Conservation (phyloP, 768 basidiomycete genomes). For the Suillus variegatus region DNA sequence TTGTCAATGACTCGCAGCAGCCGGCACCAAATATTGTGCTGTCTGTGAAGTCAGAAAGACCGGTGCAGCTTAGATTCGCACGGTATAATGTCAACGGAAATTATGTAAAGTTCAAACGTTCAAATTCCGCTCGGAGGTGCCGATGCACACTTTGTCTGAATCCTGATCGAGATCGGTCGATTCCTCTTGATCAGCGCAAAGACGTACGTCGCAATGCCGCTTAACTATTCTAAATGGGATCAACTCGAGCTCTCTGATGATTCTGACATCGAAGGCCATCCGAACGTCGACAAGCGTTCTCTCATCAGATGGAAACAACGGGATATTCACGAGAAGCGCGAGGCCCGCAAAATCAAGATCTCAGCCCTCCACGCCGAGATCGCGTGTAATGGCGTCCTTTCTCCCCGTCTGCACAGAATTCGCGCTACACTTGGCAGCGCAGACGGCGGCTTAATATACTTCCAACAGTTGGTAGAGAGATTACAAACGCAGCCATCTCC, state of each 20-base stretch:
- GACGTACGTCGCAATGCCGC: conserved; percentile 49
- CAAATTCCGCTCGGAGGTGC: no score
- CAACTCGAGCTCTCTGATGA: conserved; percentile 97
- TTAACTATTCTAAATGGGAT: conserved; percentile 99
- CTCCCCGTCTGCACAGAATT: conserved; percentile 68
- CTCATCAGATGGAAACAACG: conserved; percentile 98
- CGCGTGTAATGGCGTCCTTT: conserved; percentile 78
- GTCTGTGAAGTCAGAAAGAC: no score
- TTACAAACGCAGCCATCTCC: conserved; percentile 75
- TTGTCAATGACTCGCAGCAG: no score
- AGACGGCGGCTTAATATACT: conserved; percentile 50
- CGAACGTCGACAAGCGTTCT: conserved; percentile 95
- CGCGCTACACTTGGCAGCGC: conserved; percentile 48
- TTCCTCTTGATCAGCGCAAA: neutral
- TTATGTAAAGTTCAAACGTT: no score
- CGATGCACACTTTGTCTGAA: no score
- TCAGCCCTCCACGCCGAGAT: conserved; percentile 73
- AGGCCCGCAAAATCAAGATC: conserved; percentile 76
- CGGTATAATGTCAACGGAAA: no score
- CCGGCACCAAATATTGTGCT: no score
- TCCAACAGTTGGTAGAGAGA: conserved; percentile 70
- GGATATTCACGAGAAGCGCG: conserved; percentile 97
- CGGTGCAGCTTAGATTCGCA: no score
- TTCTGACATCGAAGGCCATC: conserved; percentile 97
- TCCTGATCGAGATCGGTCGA: neutral